These are phyloP conservation scores for Manihot esculenta DNA, from an alignment of 441 rosid species.

Conservation along the genomic window DNA sequence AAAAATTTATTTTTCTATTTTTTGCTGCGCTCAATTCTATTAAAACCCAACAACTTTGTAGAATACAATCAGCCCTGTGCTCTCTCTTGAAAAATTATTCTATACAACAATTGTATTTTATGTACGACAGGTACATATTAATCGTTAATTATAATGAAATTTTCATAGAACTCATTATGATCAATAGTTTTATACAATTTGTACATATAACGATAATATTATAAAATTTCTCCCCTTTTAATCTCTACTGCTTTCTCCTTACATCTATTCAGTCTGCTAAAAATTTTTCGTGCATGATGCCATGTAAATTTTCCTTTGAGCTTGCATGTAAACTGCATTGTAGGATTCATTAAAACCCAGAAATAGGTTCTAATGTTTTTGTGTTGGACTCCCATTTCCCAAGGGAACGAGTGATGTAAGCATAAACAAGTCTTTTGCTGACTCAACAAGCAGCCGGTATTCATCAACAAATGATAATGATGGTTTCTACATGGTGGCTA, in stretches of 20 bases:
- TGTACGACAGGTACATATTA: no score
- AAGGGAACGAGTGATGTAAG: slow-evolving; percentile 99
- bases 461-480: slow-evolving; percentile 63
- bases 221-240: neutral
- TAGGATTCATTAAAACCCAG: neutral
- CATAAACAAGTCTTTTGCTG: slow-evolving; percentile 88
- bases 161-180: no score
- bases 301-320: neutral
- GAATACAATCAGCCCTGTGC: no score
- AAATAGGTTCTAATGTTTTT: neutral
- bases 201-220: no score
- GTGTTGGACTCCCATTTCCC: slow-evolving; percentile 21
- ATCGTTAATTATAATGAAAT: no score
- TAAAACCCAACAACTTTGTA: no score
- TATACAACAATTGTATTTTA: no score
- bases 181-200: no score
- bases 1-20: no score
- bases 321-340: neutral
- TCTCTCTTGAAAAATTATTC: no score
- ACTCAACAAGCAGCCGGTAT: slow-evolving; percentile 89
- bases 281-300: neutral
- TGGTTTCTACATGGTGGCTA: neutral
- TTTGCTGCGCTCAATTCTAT: no score
- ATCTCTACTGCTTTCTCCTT: neutral
- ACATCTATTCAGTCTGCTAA: no score